Evolutionary conservation across 176 grass and related monocot species (phyloP), one percentile per base, ranked within the genome.

Genomic region (Lolium rigidum): DNA sequence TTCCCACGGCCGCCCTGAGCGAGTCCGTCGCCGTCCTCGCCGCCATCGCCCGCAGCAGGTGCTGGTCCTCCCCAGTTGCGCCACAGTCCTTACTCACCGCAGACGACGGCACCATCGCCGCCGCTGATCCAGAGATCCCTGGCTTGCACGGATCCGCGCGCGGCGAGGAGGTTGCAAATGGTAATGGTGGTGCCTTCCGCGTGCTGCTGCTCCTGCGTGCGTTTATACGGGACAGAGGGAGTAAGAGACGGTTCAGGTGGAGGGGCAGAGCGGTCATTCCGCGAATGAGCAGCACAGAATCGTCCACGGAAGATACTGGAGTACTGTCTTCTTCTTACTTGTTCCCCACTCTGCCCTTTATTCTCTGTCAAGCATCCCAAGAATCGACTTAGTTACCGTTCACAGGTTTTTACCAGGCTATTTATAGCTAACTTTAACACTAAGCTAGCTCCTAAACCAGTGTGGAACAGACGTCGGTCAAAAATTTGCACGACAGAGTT

Each of bases 11-110:
- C 41, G 82, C 92, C 9, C 83, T 79, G 2, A 99, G 82, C 38
- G 93, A 86, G 21, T 77, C 87, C 10, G 88, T 83, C 6, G 64
- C 81, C 17, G 79, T 84, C 65, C 84, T 86, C 21, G 67, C 86
- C 77, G 89, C 90, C 75, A 68, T 67, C 38, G 87, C 79, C 55
- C 88, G 80, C 88, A 94, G 35, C 69, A 8, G 24, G 7, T 76
- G 7, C 0, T 52, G 13, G 22, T 76, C 73, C 25, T 35, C 73
- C 7, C 86, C 56, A 77, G 63, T 44, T 35, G 52, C 75, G 9
- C 10, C 25, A 7, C 11, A n/a, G 25, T 91, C 92, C 47, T 74
- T 25, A 10, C 21, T 12, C 46, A 6, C 56, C 81, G 69, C 65
- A 35, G 61, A 52, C 66, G 78, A 61, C 69, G 80, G 78, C 31